Evolutionary conservation across 371 early-diverging fungal genomes (phyloP), one percentile per base, ranked within the genome.

Genomic region (Haplosporangium sp.): DNA sequence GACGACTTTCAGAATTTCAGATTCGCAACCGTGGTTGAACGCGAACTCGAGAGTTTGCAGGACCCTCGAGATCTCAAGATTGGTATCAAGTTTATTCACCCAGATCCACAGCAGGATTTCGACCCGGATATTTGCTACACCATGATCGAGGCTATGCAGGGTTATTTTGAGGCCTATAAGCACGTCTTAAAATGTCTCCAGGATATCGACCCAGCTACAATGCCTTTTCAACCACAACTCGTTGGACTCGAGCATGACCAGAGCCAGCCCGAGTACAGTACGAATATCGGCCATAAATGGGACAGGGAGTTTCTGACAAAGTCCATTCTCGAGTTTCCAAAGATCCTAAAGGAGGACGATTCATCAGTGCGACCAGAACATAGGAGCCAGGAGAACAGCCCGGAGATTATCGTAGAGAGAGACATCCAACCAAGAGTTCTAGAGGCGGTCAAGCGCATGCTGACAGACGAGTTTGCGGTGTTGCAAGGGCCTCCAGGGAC

Each of bases 401-500:
- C 10, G 18, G 6, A 37, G 52, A 54, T 53, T 6, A 18, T 59
- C 11, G 47, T 43, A 11, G 10, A 16, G 2, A 38, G 55, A 8
- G 11, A 38, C 12, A 47, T 69, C 5, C 82, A 80, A 23, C 53
- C 67, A 20, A 86, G 86, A 0, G 87, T 89, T 36, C 61, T 84
- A 55, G 86, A 87, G 55, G 90, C 90, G 10, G 59, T 90, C 37
- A 69, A 83, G 23, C 84, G 86, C 0, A 84, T 90, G 54, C 67
- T 90, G 9, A 83, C 84, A 12, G 76, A 82, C 53, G 83, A 87
- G 36, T 41, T 90, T 5, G 85, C 89, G 0, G 82, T 90, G 40
- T 81, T 90, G 21, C 90, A 90, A 75, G 91, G 92, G 52, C 93
- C 92, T 14, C 92, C 92, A 16, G 92, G 93, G 54, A 90, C 91